These are phyloP conservation scores for Cryphonectria carpinicola DNA, from an alignment of 2,329 filamentous ascomycete genomes.

Conservation along the genomic window DNA sequence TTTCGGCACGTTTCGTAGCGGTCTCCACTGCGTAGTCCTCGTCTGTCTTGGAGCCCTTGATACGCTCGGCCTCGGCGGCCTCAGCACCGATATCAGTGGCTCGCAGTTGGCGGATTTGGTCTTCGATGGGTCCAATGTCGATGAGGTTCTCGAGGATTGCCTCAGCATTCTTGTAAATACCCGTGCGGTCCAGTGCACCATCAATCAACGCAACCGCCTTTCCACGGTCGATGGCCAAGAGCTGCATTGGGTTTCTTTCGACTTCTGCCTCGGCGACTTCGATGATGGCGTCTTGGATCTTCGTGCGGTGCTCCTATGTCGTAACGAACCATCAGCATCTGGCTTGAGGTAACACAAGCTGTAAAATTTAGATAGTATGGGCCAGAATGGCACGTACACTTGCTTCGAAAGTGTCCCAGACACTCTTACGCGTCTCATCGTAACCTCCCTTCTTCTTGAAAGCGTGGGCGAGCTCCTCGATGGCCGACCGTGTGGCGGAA, in stretches of 20 bases:
- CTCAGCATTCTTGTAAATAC: constrained; percentile 74
- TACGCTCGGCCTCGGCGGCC: constrained; percentile 66
- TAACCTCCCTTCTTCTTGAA: constrained; percentile 90
- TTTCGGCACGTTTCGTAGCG: constrained; percentile 60
- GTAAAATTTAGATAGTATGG: background rate
- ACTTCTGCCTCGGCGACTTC: constrained; percentile 74
- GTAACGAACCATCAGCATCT: constrained; percentile 1
- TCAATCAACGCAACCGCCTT: constrained; percentile 78
- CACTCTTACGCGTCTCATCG: constrained; percentile 74
- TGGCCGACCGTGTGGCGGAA: constrained; percentile 71
- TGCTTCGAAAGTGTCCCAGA: constrained; percentile 74
- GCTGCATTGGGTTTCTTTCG: constrained; percentile 71
- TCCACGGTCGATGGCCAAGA: constrained; percentile 73
- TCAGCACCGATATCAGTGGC: constrained; percentile 71
- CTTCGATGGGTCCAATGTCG: constrained; percentile 68
- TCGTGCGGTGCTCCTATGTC: constrained; percentile 67
- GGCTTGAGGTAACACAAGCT: background rate
- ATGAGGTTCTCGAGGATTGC: constrained; percentile 70
- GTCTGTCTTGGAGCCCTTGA: constrained; percentile 72
- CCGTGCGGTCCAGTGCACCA: constrained; percentile 75
- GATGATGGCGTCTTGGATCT: constrained; percentile 68
- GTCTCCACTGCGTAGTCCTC: constrained; percentile 73
- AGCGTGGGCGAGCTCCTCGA: constrained; percentile 75
- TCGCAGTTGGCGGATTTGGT: constrained; percentile 70
- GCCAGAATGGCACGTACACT: constrained; percentile 54